Base-by-base conservation (phyloP, 106 monocot species). In the Platanthera guangdongensis region DNA sequence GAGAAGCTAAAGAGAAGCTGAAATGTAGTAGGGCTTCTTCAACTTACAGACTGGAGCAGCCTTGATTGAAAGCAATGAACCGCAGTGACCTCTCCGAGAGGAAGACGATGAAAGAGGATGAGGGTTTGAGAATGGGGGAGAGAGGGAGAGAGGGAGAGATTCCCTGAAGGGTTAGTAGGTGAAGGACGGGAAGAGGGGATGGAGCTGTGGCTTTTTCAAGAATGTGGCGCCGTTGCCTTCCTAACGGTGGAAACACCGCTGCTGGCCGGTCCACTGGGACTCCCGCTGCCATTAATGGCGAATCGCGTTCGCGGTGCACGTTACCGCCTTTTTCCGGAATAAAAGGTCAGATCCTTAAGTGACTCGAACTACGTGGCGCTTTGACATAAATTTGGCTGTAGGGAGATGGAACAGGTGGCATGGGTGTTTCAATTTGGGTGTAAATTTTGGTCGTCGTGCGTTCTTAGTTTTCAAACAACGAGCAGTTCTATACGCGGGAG, bases 11-110 rank as follows among this genome's bases (percentile, higher is more conserved):
- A 22, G 51, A 72, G 11, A 72, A 72, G 39, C 72, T 18, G 51
- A 51, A 51, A 11, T 50, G 71, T 49, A 72, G 21, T 50, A 72
- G 51, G 72, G 72, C 51, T 72, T 72, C 72, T 51, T 71, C 18
- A 5, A 51, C 18, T 72, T 22, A 50, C 19, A 21, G 30, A 18
- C 25, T 60, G 62, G 63, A 60, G 5, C 64, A 75, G 9, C 32
- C 53, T 74, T 30, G 25, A 39, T 47, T 19, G 76, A 11, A 64
- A 19, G 19, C 63, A 48, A 22, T 50, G 76, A 49, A 76, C 2
- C 22, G 72, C 72, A 51, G 16, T 19, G 50, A 51, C 50, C 21
- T 47, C 21, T 25, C 25, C 2, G 72, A 72, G 25, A 25, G 25
- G 25, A 25, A 0, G 25, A 25, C 25, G 25, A 0, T 9, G 14